Percentiles rank a stretch among this genome's conserved stretches.
phyloP scores from a whole-genome alignment of 441 rosid genomes.

The Eugenia klotzschiana region DNA sequence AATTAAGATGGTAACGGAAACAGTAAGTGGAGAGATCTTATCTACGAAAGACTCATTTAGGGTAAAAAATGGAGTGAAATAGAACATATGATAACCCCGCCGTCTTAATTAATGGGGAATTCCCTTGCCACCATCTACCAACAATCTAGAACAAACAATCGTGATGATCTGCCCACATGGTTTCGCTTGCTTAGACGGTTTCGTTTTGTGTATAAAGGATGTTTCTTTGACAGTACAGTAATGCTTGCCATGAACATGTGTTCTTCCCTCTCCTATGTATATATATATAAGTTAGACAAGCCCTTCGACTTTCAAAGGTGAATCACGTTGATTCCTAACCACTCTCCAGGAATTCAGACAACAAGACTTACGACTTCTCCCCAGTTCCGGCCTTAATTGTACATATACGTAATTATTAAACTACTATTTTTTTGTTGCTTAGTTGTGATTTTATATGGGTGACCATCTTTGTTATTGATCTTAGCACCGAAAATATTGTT shows the following conservation, averaged over 20 bases:
- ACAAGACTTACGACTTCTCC: neutral
- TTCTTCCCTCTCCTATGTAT: neutral
- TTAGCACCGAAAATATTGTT: neutral
- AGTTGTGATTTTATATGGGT: neutral
- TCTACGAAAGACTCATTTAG: neutral
- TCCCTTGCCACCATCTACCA: neutral
- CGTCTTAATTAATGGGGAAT: neutral
- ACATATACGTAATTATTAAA: neutral
- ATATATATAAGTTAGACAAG: neutral
- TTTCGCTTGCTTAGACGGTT: neutral
- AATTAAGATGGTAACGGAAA: neutral
- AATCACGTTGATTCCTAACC: neutral
- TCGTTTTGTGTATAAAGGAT: neutral
- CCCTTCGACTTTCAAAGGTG: neutral
- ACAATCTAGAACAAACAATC: neutral
- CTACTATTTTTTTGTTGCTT: neutral
- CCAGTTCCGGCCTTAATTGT: neutral
- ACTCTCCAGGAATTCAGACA: neutral
- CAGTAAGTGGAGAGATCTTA: rapidly evolving
- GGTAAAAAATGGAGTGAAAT: neutral
- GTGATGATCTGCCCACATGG: neutral
- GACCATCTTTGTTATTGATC: neutral
- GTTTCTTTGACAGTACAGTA: neutral
- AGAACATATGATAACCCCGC: neutral
- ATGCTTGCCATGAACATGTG: neutral